phyloP scores from a whole-genome alignment of 1,284 basidiomycete species.

The Agroathelia rolfsii region DNA sequence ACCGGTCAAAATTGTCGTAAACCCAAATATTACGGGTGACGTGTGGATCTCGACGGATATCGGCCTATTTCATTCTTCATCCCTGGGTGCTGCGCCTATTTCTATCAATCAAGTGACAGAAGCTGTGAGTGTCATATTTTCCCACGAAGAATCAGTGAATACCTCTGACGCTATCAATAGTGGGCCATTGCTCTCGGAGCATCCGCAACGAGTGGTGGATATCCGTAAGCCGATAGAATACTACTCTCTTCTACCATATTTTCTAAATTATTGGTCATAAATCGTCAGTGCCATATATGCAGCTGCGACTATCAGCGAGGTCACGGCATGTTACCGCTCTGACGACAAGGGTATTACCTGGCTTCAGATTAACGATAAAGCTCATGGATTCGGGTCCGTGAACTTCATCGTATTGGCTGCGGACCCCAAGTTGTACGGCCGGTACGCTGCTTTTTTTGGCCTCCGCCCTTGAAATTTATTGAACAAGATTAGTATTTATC shows the following conservation, averaged over 20 bases:
- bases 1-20: constrained; percentile 41
- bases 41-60: constrained; percentile 54
- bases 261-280: too few species aligned
- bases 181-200: too few species aligned
- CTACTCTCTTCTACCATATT: too few species aligned
- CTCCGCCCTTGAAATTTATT: constrained; percentile 7
- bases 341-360: constrained; percentile 50
- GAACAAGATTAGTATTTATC: constrained; percentile 39
- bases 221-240: too few species aligned
- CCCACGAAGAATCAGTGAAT: too few species aligned
- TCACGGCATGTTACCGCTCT: constrained; percentile 43
- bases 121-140: too few species aligned
- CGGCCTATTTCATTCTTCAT: constrained; percentile 51
- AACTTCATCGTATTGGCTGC: constrained; percentile 38
- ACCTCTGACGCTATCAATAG: too few species aligned
- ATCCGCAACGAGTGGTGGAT: too few species aligned
- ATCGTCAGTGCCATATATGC: constrained; percentile 46
- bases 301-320: constrained; percentile 40
- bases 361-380: constrained; percentile 51
- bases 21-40: constrained; percentile 40
- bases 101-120: constrained; percentile 36
- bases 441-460: too few species aligned
- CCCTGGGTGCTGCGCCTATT: constrained; percentile 41
- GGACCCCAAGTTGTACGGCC: constrained; percentile 43
- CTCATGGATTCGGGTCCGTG: constrained; percentile 48